Percentiles rank a stretch among this genome's conserved stretches.
These are phyloP conservation scores for Omphalotus olearius DNA, from an alignment of 1,284 basidiomycete species.

Conservation along the genomic window DNA sequence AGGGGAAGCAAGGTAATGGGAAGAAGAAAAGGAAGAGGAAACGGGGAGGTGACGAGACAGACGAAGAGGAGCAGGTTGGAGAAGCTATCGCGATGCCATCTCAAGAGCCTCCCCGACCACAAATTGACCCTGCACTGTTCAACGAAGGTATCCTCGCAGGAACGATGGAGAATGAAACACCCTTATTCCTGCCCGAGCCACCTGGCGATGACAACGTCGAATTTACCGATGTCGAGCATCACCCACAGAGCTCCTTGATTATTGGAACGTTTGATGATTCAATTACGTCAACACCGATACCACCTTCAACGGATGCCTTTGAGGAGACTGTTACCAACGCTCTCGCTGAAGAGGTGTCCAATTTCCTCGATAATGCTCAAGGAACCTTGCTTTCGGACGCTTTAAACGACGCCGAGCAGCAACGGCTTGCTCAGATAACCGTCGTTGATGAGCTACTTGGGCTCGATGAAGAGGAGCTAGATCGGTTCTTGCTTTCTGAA, in stretches of 20 bases:
- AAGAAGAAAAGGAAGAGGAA: constrained; percentile 36
- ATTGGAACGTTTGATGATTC: neutral
- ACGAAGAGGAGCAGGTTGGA: constrained; percentile 28
- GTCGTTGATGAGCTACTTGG: constrained; percentile 68
- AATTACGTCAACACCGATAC: neutral
- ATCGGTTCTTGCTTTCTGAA: constrained; percentile 78
- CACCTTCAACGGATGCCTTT: constrained; percentile 22
- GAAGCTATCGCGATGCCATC: constrained; percentile 15
- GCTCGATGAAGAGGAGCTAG: constrained; percentile 92
- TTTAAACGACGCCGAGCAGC: constrained; percentile 59
- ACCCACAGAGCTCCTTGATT: neutral
- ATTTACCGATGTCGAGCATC: constrained; percentile 56
- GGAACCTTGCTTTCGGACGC: constrained; percentile 52
- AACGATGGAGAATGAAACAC: constrained; percentile 22
- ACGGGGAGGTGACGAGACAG: constrained; percentile 29
- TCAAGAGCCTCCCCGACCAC: constrained; percentile 17
- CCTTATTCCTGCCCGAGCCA: constrained; percentile 37
- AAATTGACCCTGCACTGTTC: constrained; percentile 42
- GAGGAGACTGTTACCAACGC: constrained; percentile 49
- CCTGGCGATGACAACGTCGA: constrained; percentile 35
- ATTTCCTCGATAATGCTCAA: constrained; percentile 55
- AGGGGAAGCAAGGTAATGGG: constrained; percentile 28
- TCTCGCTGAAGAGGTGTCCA: constrained; percentile 62
- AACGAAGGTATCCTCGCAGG: constrained; percentile 43
- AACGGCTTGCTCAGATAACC: constrained; percentile 46